Percentiles rank a stretch among this genome's conserved stretches.
Evolutionary conservation across 2,329 filamentous ascomycete genomes (phyloP).

Genomic region (Alternaria dauci): DNA sequence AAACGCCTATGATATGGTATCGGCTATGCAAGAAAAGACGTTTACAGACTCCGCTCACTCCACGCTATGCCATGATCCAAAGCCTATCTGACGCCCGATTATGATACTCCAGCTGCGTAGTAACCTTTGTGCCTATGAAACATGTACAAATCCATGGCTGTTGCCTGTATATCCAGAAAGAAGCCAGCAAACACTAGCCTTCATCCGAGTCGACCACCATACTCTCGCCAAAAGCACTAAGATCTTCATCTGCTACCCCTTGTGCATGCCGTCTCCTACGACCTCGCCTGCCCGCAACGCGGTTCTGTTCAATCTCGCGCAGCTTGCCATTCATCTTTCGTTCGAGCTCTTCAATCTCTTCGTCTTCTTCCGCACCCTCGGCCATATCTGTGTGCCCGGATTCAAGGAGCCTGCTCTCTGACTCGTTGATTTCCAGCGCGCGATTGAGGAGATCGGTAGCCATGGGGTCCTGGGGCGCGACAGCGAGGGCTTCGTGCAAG

Average conservation of each 20-base stretch:
- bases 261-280: constrained; percentile 56
- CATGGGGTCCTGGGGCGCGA: constrained; percentile 80
- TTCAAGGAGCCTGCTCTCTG: constrained; percentile 23
- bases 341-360: constrained; percentile 63
- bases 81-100: constrained; percentile 1
- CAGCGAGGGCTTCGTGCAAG: constrained; percentile 83
- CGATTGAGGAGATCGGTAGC: constrained; percentile 80
- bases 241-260: constrained; percentile 54
- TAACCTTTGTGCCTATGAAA: background rate
- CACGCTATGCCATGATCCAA: constrained; percentile 14
- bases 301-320: constrained; percentile 56
- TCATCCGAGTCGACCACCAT: constrained; percentile 67
- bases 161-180: background rate
- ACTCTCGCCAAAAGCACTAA: constrained; percentile 55
- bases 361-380: constrained; percentile 27
- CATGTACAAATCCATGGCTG: background rate
- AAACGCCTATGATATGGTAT: constrained; percentile 1
- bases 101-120: background rate
- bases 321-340: constrained; percentile 61
- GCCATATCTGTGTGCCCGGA: background rate
- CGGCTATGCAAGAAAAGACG: background rate
- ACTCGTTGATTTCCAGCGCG: constrained; percentile 62
- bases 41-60: constrained; percentile 1
- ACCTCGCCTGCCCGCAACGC: constrained; percentile 64
- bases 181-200: constrained; percentile 4